phyloP scores from a whole-genome alignment of 192 early-diverging fungal genomes.

The Backusella sp. region DNA sequence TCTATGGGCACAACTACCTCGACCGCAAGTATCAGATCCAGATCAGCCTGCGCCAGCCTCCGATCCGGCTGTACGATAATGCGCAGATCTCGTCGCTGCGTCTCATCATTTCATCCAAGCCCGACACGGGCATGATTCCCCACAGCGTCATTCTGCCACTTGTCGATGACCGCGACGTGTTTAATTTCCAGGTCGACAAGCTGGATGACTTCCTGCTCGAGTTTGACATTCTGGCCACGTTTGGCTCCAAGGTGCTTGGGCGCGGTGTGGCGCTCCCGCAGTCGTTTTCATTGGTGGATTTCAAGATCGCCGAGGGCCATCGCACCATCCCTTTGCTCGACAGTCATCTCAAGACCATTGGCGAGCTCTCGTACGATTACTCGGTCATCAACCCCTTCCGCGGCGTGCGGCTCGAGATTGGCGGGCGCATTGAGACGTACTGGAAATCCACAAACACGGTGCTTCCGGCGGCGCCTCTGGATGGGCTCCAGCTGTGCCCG shows the following conservation, averaged over 20 bases:
- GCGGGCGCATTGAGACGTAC: slow-evolving; percentile 96
- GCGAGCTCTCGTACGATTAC: slow-evolving; percentile 83
- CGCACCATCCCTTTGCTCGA: slow-evolving; percentile 80
- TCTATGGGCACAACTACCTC: slow-evolving; percentile 97
- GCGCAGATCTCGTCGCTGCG: slow-evolving; percentile 76
- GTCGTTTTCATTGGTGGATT: slow-evolving; percentile 51
- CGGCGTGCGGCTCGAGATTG: slow-evolving; percentile 88
- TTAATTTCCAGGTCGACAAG: slow-evolving; percentile 83
- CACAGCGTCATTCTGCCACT: slow-evolving; percentile 90
- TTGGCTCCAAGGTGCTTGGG: slow-evolving; percentile 92
- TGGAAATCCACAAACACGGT: slow-evolving; percentile 95
- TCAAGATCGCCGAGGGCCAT: slow-evolving; percentile 36
- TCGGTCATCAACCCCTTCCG: slow-evolving; percentile 84
- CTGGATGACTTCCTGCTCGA: slow-evolving; percentile 80
- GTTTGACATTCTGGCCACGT: slow-evolving; percentile 95
- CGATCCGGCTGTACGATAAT: slow-evolving; percentile 60
- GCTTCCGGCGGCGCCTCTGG: slow-evolving; percentile 12
- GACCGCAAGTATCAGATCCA: slow-evolving; percentile 89
- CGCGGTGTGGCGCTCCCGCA: slow-evolving; percentile 79
- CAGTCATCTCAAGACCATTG: slow-evolving; percentile 87
- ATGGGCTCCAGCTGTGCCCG: slow-evolving; percentile 18
- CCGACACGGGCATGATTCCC: slow-evolving; percentile 85
- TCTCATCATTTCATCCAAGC: slow-evolving; percentile 84
- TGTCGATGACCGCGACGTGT: slow-evolving; percentile 77
- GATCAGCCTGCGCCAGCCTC: slow-evolving; percentile 58